Evolutionary conservation across 2,329 filamentous ascomycete genomes (phyloP).

Genomic region (Phialophora chinensis): DNA sequence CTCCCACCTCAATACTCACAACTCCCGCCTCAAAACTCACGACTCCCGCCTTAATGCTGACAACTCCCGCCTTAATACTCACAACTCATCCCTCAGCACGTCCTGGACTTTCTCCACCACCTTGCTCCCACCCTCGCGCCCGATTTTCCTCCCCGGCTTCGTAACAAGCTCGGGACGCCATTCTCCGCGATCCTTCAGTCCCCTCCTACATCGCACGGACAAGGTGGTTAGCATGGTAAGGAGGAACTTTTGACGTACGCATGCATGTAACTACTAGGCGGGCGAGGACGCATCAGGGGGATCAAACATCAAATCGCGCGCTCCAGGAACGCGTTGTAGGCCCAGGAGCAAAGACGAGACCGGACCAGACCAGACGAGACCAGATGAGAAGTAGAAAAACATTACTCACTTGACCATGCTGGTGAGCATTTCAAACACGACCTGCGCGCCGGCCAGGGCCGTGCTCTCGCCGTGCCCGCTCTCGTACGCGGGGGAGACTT

Average conservation of each 20-base stretch:
- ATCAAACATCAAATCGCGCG: no score
- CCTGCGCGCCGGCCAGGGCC: conserved; percentile 80
- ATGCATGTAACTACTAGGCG: no score
- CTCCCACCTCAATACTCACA: no score
- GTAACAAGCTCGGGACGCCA: conserved; percentile 24
- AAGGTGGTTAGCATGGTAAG: not conserved
- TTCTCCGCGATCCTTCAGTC: conserved; percentile 44
- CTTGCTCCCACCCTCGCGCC: not conserved
- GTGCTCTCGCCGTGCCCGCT: conserved; percentile 75
- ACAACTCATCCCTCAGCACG: conserved; percentile 29
- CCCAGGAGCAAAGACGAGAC: no score
- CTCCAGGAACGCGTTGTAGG: no score
- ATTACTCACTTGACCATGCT: conserved; percentile 51
- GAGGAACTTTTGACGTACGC: not conserved
- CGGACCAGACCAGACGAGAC: no score
- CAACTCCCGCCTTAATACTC: no score
- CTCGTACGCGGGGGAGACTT: conserved; percentile 86
- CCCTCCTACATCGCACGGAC: conserved; percentile 36
- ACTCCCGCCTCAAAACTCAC: not conserved
- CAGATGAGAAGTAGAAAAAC: not conserved
- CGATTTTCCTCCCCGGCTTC: conserved; percentile 32
- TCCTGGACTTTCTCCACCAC: conserved; percentile 1
- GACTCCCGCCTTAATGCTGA: not conserved
- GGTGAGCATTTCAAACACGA: conserved; percentile 84
- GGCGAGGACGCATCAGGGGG: no score